phyloP scores from a whole-genome alignment of 2,329 filamentous ascomycete genomes.

The Colletotrichum chrysophilum region DNA sequence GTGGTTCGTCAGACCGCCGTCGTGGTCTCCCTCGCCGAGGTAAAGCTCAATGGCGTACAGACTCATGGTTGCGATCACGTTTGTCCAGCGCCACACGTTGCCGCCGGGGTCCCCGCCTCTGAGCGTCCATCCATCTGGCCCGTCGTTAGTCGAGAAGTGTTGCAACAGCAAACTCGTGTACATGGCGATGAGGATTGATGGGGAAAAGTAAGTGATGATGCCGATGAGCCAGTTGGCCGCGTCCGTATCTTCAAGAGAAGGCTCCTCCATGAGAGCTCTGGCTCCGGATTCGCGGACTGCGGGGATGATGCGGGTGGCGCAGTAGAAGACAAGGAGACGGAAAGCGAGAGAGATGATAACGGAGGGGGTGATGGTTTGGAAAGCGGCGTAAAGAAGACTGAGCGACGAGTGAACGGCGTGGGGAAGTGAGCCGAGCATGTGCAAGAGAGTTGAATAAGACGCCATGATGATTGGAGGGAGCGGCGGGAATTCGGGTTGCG shows the following conservation, averaged over 20 bases:
- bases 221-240: slow-evolving; percentile 81
- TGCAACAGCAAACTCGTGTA: slow-evolving; percentile 96
- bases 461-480: slow-evolving; percentile 98
- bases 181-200: slow-evolving; percentile 91
- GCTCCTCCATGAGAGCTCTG: slow-evolving; percentile 81
- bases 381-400: slow-evolving; percentile 86
- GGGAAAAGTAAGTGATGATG: slow-evolving; percentile 91
- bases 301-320: slow-evolving; percentile 93
- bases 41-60: slow-evolving; percentile 92
- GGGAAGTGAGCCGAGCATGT: slow-evolving; percentile 83
- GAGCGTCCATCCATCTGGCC: slow-evolving; percentile 80
- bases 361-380: slow-evolving; percentile 94
- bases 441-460: slow-evolving; percentile 89
- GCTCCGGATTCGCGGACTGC: slow-evolving; percentile 89
- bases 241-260: slow-evolving; percentile 84
- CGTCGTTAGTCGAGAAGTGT: slow-evolving; percentile 83
- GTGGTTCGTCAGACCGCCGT: slow-evolving; percentile 74
- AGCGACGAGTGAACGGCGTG: slow-evolving; percentile 83
- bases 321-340: slow-evolving; percentile 93
- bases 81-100: slow-evolving; percentile 93
- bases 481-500: slow-evolving; percentile 91
- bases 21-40: slow-evolving; percentile 81
- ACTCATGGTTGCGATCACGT: slow-evolving; percentile 85
- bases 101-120: slow-evolving; percentile 83
- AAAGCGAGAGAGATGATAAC: slow-evolving; percentile 96